These are phyloP conservation scores for Fusarium drepaniforme DNA, from an alignment of 2,329 filamentous ascomycete genomes.

Conservation along the genomic window DNA sequence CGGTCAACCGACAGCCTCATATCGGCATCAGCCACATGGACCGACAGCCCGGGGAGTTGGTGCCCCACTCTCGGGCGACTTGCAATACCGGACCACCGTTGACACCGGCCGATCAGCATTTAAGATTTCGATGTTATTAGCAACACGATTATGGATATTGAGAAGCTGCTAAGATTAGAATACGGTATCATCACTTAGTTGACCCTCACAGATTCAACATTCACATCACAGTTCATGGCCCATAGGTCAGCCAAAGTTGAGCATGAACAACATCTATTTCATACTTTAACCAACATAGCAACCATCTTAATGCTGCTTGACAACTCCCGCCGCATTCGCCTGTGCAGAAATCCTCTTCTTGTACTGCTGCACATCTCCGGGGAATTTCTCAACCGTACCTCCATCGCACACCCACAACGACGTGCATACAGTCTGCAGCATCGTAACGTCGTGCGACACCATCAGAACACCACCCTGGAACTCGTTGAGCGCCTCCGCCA, in stretches of 20 bases:
- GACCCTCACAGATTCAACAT: background rate
- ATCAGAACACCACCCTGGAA: constrained; percentile 97
- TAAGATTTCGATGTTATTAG: background rate
- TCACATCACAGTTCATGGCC: background rate
- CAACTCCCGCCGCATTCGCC: constrained; percentile 89
- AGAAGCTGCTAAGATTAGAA: background rate
- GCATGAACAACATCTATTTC: background rate
- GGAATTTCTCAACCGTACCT: constrained; percentile 95
- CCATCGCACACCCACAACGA: constrained; percentile 97
- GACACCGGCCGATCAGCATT: constrained; percentile 32
- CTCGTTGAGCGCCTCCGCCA: constrained; percentile 83
- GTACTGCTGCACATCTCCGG: constrained; percentile 94
- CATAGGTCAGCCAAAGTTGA: background rate
- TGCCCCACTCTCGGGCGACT: constrained; percentile 22
- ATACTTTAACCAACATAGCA: background rate
- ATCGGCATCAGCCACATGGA: constrained; percentile 30
- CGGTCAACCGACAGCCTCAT: background rate
- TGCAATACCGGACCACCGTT: constrained; percentile 29
- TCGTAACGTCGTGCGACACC: constrained; percentile 99
- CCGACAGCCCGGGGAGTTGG: constrained; percentile 25
- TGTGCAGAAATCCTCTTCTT: constrained; percentile 96
- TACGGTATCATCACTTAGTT: background rate
- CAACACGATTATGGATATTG: background rate
- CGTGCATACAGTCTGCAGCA: constrained; percentile 95
- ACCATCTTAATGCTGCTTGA: constrained; percentile 67